Conservation (phyloP, 23 red algal species). For the Gracilaria gracilis region DNA sequence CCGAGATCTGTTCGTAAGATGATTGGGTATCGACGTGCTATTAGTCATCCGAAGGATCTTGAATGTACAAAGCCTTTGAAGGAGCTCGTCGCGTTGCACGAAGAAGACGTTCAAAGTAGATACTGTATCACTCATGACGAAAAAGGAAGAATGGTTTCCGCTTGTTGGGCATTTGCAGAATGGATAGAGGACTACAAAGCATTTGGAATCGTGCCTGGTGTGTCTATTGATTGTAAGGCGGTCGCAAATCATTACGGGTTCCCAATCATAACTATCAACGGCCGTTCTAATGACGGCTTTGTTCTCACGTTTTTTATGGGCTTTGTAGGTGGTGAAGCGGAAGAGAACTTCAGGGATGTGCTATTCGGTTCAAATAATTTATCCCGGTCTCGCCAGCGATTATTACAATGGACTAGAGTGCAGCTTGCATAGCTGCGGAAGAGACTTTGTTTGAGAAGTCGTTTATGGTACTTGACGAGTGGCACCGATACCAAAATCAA, state of each 20-base stretch:
- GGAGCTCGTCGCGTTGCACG: neutral
- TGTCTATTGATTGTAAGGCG: slow-evolving; percentile 21
- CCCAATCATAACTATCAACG: neutral
- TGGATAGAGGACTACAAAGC: slow-evolving; percentile 18
- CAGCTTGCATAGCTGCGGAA: slow-evolving; percentile 1
- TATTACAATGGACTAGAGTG: slow-evolving; percentile 7
- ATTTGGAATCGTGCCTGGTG: slow-evolving; percentile 15
- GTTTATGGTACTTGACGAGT: slow-evolving; percentile 3
- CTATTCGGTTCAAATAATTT: neutral
- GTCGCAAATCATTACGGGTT: slow-evolving; percentile 15
- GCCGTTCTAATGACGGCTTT: slow-evolving; percentile 22
- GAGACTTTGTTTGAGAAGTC: neutral
- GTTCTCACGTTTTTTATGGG: neutral
- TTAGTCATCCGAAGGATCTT: neutral
- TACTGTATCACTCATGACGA: neutral
- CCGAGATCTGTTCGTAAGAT: neutral
- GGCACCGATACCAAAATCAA: neutral
- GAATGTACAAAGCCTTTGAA: neutral
- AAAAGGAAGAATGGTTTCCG: slow-evolving; percentile 4
- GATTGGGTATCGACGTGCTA: neutral
- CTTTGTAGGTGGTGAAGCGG: neutral
- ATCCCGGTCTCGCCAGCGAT: slow-evolving; percentile 10
- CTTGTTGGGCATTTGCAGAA: slow-evolving; percentile 25
- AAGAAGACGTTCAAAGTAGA: neutral
- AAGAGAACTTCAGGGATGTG: neutral